These are phyloP conservation scores for Aspergillus glaucus DNA, from an alignment of 2,329 filamentous ascomycete species.

Conservation along the genomic window DNA sequence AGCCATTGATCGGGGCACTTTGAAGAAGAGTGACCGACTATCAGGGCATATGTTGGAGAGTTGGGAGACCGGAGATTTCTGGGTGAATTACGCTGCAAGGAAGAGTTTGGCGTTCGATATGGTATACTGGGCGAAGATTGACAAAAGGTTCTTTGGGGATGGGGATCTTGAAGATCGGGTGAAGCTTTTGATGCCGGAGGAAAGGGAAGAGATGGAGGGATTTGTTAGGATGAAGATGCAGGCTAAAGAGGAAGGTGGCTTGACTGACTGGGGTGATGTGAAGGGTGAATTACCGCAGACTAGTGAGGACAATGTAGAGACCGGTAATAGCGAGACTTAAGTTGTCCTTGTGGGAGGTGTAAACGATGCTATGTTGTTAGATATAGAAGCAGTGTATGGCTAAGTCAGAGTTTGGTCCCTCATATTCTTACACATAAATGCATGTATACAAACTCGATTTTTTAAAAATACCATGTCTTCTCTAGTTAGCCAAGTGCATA, in stretches of 20 bases:
- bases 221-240: conserved; percentile 14
- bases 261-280: neutral
- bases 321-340: too few relatives aligned
- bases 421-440: too few relatives aligned
- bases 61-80: conserved; percentile 17
- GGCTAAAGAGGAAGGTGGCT: neutral
- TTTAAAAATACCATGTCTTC: too few relatives aligned
- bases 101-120: conserved; percentile 21
- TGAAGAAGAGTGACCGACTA: conserved; percentile 7
- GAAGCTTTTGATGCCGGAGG: conserved; percentile 11
- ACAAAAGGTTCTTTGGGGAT: conserved; percentile 18
- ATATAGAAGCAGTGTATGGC: too few relatives aligned
- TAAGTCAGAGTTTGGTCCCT: too few relatives aligned
- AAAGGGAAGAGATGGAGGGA: conserved; percentile 11
- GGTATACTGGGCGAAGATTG: conserved; percentile 20
- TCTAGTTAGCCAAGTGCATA: neutral
- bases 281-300: neutral
- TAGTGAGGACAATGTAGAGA: too few relatives aligned
- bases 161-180: conserved; percentile 10
- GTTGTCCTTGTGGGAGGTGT: too few relatives aligned
- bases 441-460: too few relatives aligned
- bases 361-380: too few relatives aligned
- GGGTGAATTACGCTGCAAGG: conserved; percentile 14
- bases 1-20: conserved; percentile 1
- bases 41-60: conserved; percentile 13